Evolutionary conservation across 768 basidiomycete species (phyloP), one percentile per base, ranked within the genome.

Genomic region (Pisolithus microcarpus): DNA sequence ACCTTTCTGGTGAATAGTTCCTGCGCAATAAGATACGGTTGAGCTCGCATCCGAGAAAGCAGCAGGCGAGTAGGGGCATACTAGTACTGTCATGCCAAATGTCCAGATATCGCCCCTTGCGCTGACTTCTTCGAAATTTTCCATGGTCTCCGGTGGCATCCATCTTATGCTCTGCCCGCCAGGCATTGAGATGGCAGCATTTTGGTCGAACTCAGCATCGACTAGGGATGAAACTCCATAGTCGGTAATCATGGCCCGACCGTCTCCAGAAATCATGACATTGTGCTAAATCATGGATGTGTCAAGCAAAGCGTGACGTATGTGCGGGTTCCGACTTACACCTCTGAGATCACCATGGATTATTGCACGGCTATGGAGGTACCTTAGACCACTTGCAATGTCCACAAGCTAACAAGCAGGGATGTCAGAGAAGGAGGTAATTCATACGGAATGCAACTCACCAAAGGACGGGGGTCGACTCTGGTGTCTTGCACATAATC

Each of bases 281-380:
- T 46, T 46, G 31, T 46, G 19, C 45, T 46, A 11, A 26, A 11
- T 7, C 15, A 18, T 19, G 18, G 4, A 19, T 26, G 8, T 6
- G 15, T 46, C 31, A 31, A 31, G 8, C 31, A 19, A 24, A 4
- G 34, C 10, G 15, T 23, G n/a, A 23, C 7, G 11, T 2, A 19
- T 36, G 3, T 3, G 21, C n/a, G 11, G 2, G 23, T 36, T 19
- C 11, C 13, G 11, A 21, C 45, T 21, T 23, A 46, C 45, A 9
- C 45, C 45, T 46, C 45, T 46, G 8, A 46, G 18, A 46, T 46
- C 45, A 16, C 45, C 45, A 11, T 46, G 45, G 30, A 46, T 21
- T 10, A 46, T 46, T 21, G 3, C 8, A 13, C 21, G 31, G 5
- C 11, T 11, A 13, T 46, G 45, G 21, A 46, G 45, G 15, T 46